A percentile compares a stretch with the other conserved stretches of the same genome.
phyloP scores from a whole-genome alignment of 2,329 filamentous ascomycete genomes.

The Fusarium burgessii region DNA sequence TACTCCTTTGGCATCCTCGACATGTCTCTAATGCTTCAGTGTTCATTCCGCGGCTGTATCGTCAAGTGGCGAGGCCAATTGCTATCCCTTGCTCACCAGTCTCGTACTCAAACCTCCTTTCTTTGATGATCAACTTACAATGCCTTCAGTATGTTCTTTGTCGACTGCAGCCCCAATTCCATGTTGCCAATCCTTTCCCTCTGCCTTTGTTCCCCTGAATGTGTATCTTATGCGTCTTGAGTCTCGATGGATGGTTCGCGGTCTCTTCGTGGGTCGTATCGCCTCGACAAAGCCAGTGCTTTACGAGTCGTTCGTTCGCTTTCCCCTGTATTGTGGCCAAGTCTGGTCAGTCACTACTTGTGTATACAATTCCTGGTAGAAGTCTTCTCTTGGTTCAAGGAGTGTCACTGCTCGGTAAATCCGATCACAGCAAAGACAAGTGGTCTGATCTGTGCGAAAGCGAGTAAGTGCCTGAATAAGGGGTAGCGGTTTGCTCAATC shows the following conservation, averaged over 20 bases:
- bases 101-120: not conserved
- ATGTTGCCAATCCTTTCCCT: too few species aligned
- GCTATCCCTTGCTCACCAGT: not conserved
- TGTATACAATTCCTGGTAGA: not conserved
- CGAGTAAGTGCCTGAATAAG: not conserved
- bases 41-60: not conserved
- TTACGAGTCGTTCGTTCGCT: not conserved
- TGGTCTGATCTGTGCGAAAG: not conserved
- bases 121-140: slow-evolving; percentile 1
- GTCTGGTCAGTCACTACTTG: not conserved
- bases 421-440: not conserved
- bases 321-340: not conserved
- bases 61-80: not conserved
- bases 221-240: not conserved
- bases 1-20: rapidly evolving
- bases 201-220: rapidly evolving
- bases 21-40: rapidly evolving
- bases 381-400: too few species aligned
- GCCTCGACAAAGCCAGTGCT: not conserved
- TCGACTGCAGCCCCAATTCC: not conserved
- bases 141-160: not conserved
- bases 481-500: not conserved
- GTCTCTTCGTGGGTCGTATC: too few species aligned
- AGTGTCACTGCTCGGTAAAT: not conserved
- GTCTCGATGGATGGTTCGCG: not conserved